Conservation (phyloP, 331 rosid genomes). For the Dryas integrifolia region DNA sequence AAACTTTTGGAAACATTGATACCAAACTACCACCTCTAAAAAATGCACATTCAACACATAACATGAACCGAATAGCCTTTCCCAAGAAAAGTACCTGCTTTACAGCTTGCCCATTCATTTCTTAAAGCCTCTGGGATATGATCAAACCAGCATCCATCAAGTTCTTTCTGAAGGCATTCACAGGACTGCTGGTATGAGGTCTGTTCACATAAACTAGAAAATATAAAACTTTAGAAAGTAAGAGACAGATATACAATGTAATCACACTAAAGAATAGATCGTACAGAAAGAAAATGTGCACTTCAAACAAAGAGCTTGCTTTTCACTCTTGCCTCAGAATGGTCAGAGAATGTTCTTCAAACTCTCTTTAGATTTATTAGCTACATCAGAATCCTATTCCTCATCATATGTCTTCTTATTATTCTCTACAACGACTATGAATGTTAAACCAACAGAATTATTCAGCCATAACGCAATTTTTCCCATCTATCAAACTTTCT, state of each 20-base stretch:
- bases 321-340: neutral
- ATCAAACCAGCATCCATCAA: conserved; percentile 82
- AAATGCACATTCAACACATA: neutral
- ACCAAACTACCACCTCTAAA: neutral
- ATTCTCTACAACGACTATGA: neutral
- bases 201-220: conserved; percentile 71
- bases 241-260: conserved; percentile 15
- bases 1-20: neutral
- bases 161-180: conserved; percentile 52
- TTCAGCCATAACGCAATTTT: neutral
- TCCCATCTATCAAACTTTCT: neutral
- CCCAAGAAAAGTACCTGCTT: conserved; percentile 41
- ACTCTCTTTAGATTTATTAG: neutral
- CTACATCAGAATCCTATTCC: neutral
- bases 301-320: neutral
- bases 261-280: neutral
- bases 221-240: conserved; percentile 68
- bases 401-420: neutral
- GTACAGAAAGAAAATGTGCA: neutral
- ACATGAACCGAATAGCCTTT: neutral
- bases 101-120: conserved; percentile 66
- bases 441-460: neutral
- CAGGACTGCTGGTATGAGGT: conserved; percentile 58
- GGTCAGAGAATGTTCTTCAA: conserved; percentile 3
- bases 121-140: conserved; percentile 60